Evolutionary conservation across 257 asterid genomes (phyloP), one percentile per base, ranked within the genome.

Genomic region (Capsicum pubescens): DNA sequence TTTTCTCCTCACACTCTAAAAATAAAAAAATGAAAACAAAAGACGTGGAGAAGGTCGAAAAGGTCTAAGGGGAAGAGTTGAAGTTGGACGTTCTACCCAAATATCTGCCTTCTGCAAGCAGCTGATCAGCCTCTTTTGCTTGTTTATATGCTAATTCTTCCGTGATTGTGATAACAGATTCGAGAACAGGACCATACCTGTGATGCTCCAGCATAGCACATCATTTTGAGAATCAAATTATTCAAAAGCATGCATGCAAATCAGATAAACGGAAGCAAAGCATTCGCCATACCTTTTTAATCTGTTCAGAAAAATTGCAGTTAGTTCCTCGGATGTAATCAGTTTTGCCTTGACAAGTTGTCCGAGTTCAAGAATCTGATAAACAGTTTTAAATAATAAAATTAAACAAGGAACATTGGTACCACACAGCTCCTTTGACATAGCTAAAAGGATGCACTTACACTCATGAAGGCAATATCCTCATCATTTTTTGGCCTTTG

Each of bases 391-490:
- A 36, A 63, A 21, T 79, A 42, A 19, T 35, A 67, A 83, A 39
- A 26, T 46, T 32, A 11, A 39, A 63, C 14, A 4, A 26, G 15
- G 17, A 19, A 21, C 50, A 57, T 48, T n/a, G 61, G n/a, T 15
- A 13, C 42, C 12, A 39, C 17, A 16, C 7, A 19, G 39, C 7
- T 59, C 7, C 42, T 5, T 14, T 67, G 17, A 14, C 19, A 35
- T 35, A 2, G 21, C 69, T 63, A 21, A 48, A 2, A 9, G 1
- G 36, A 17, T 16, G 66, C 80, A 88, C 97, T 84, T 87, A 94
- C 99, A 76, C 93, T 93, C 99, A 93, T 93, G 85, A 92, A 96
- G 52, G 98, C 95, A 87, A 94, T 88, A 84, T 96, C 98, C 84
- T 94, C 98, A 44, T 94, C 93, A 82, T 77, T 84, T 76, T 83